Percentiles rank a stretch among this genome's conserved stretches.
phyloP scores from a whole-genome alignment of 768 basidiomycete genomes.

The Agaricus blazei region DNA sequence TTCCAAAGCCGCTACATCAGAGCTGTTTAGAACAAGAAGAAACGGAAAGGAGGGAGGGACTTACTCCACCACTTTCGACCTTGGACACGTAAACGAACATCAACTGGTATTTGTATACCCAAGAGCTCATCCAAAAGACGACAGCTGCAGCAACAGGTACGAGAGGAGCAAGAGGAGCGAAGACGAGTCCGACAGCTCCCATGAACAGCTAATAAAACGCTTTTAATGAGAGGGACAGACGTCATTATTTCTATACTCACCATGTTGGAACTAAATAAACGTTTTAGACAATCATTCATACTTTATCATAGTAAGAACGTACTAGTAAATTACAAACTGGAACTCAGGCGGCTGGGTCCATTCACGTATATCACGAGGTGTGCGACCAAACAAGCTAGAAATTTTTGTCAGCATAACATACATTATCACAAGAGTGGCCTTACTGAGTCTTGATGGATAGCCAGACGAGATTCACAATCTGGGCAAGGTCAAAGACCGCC shows the following conservation, averaged over 20 bases:
- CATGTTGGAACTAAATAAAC: conserved; percentile 44
- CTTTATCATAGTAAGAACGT: conserved; percentile 26
- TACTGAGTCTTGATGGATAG: conserved; percentile 81
- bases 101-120: conserved; percentile 94
- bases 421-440: conserved; percentile 17
- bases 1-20: conserved; percentile 80
- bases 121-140: conserved; percentile 84
- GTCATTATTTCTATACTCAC: conserved; percentile 28
- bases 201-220: conserved; percentile 60
- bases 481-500: conserved; percentile 91
- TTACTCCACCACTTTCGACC: conserved; percentile 90
- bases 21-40: conserved; percentile 5
- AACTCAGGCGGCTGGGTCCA: conserved; percentile 91
- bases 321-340: conserved; percentile 84
- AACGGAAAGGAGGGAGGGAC: conserved; percentile 22
- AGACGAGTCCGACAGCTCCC: conserved; percentile 90
- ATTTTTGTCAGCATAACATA: background rate
- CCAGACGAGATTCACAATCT: conserved; percentile 87
- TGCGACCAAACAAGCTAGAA: conserved; percentile 73
- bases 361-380: conserved; percentile 84
- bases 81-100: conserved; percentile 91
- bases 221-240: background rate
- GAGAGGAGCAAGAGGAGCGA: conserved; percentile 91
- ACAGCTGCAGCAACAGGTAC: conserved; percentile 77
- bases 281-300: conserved; percentile 3